Percentiles rank a stretch among this genome's conserved stretches.
These are phyloP conservation scores for Penicillium angulare DNA, from an alignment of 495 filamentous ascomycete species.

Conservation along the genomic window DNA sequence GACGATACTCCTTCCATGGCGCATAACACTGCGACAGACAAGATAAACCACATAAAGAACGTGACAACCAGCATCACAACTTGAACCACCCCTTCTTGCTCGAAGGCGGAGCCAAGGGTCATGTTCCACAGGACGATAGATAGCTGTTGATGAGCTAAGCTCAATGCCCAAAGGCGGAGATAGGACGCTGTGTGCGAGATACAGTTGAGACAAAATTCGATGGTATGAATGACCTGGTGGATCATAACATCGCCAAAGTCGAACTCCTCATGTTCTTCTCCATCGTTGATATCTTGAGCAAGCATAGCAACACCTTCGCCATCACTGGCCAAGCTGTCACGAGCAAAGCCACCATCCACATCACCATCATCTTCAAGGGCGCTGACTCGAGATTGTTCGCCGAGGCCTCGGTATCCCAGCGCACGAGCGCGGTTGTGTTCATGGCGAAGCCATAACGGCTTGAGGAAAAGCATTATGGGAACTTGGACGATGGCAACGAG, in stretches of 20 bases:
- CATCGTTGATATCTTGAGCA: conserved; percentile 74
- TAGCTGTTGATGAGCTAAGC: conserved; percentile 95
- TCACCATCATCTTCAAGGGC: conserved; percentile 79
- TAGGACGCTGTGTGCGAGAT: conserved; percentile 99
- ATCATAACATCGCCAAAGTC: conserved; percentile 97
- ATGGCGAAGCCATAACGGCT: conserved; percentile 88
- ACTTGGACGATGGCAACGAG: conserved; percentile 83
- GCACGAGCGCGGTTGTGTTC: conserved; percentile 89
- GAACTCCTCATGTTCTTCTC: conserved; percentile 86
- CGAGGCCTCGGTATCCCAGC: conserved; percentile 87
- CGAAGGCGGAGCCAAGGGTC: conserved; percentile 79
- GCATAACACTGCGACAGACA: conserved; percentile 72
- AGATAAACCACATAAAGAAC: conserved; percentile 85
- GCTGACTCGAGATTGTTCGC: conserved; percentile 80
- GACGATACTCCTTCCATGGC: conserved; percentile 83
- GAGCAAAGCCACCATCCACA: conserved; percentile 45
- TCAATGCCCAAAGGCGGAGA: conserved; percentile 96
- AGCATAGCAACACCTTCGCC: conserved; percentile 91
- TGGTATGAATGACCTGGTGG: conserved; percentile 98
- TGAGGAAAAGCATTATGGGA: conserved; percentile 87
- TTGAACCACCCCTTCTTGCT: conserved; percentile 57
- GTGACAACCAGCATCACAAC: conserved; percentile 74
- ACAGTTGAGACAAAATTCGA: conserved; percentile 99
- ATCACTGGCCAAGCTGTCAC: conserved; percentile 73
- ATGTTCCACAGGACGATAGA: conserved; percentile 95